Base-by-base conservation (phyloP, 2,329 filamentous ascomycete genomes). In the Aureobasidium leucospermi region DNA sequence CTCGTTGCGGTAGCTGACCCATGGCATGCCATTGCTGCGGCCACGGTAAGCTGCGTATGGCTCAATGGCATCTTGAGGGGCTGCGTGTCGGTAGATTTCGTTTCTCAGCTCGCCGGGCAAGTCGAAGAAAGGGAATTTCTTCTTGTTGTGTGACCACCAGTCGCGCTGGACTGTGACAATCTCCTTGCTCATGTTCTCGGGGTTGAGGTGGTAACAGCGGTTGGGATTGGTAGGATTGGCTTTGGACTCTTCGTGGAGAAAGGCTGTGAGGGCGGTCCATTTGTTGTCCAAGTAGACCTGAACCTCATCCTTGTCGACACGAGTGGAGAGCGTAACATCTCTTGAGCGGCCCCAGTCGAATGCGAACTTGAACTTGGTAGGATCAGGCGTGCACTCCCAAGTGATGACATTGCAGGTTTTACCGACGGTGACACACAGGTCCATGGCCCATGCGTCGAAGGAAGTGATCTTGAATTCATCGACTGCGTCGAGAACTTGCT, bases 81-180 rank as follows among this genome's bases (percentile, higher is more conserved):
- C 61, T 6, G 57, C 46, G 23, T 61, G 51, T 10, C 34, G 31
- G 51, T 66, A 68, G 36, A 69, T 66, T 1, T 43, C 7, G 4
- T 66, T 59, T 8, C 68, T 64, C 13, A 69, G 49, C 43, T 69
- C 68, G 3, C 43, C 36, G 5, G 68, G 67, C n/a, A 69, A 52
- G 0, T 62, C 34, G 3, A 65, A 28, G 13, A 69, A 11, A 6
- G 29, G 29, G 3, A 59, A 59, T 2, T 13, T 10, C 38, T 59
- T 59, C 10, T 42, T 41, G 38, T 59, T 59, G 13, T 36, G 38
- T 16, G 9, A 23, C 36, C 46, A 52, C 57, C 57, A 59, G 3
- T 15, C 36, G 3, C 13, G n/a, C 19, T 59, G 56, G 11, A 38
- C 32, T 34, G 11, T 11, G 36, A 42, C 5, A 7, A 9, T 16